Evolutionary conservation across 768 basidiomycete species (phyloP).

Genomic region (Collybiopsis luxurians): DNA sequence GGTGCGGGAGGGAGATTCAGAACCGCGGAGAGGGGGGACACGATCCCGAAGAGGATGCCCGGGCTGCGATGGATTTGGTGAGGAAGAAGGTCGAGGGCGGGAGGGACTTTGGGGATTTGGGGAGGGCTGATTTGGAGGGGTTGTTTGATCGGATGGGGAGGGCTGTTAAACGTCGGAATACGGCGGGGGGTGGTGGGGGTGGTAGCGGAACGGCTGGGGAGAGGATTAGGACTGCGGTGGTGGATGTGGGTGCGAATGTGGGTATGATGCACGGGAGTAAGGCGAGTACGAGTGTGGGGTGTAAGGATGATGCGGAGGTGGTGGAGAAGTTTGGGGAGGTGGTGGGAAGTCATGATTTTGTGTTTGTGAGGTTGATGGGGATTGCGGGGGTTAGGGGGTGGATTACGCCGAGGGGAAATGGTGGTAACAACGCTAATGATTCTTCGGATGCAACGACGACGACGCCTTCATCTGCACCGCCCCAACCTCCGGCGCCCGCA

Average conservation of each 20-base stretch:
- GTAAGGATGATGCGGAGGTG: slow-evolving; percentile 76
- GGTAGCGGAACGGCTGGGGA: slow-evolving; percentile 18
- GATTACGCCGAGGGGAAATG: background rate
- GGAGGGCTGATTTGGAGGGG: slow-evolving; percentile 78
- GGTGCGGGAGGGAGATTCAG: slow-evolving; percentile 90
- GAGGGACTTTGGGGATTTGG: slow-evolving; percentile 82
- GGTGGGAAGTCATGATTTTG: slow-evolving; percentile 69
- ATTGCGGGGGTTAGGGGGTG: slow-evolving; percentile 77
- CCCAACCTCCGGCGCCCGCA: slow-evolving; percentile 18
- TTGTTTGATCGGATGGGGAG: slow-evolving; percentile 85
- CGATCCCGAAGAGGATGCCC: slow-evolving; percentile 93
- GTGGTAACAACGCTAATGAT: background rate
- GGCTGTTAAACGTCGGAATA: slow-evolving; percentile 34
- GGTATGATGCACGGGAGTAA: slow-evolving; percentile 82
- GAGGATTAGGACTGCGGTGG: slow-evolving; percentile 59
- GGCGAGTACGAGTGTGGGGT: slow-evolving; percentile 73
- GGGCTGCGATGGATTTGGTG: slow-evolving; percentile 82
- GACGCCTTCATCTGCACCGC: slow-evolving; percentile 33
- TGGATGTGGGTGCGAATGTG: slow-evolving; percentile 80
- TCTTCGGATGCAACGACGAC: slow-evolving; percentile 48
- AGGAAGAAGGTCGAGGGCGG: slow-evolving; percentile 78
- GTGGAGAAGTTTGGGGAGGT: slow-evolving; percentile 62
- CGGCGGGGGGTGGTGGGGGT: slow-evolving; percentile 28
- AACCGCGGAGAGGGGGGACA: slow-evolving; percentile 81
- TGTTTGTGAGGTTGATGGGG: slow-evolving; percentile 81